Conservation (phyloP, 352 stramenopile genomes). For the Pilasporangium apinafurcum region DNA sequence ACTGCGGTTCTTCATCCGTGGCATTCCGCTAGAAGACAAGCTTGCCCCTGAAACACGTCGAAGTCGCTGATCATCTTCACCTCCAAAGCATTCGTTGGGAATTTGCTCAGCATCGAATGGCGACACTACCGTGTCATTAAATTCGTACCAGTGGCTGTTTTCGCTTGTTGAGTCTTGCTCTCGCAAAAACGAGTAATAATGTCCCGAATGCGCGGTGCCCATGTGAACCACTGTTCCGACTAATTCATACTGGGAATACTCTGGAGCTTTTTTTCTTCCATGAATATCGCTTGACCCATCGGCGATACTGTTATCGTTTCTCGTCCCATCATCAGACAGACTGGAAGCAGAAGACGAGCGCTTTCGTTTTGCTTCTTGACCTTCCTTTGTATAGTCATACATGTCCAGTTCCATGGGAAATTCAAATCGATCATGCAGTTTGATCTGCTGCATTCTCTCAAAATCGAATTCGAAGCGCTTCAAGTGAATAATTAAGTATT, state of each 20-base stretch:
- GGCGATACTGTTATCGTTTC: conserved; percentile 2
- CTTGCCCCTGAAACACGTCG: conserved; percentile 9
- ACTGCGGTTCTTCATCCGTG: conserved; percentile 74
- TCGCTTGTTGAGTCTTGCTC: conserved; percentile 39
- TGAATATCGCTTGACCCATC: conserved; percentile 19
- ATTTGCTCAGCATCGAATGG: conserved; percentile 69
- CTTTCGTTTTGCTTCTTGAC: conserved; percentile 57
- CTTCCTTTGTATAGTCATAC: conserved; percentile 87
- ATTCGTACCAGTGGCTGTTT: conserved; percentile 70
- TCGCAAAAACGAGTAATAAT: conserved; percentile 88
- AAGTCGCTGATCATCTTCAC: conserved; percentile 30
- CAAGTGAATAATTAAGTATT: conserved; percentile 90
- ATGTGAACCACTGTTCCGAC: conserved; percentile 86
- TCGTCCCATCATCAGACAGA: conserved; percentile 1
- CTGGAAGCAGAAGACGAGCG: conserved; percentile 11
- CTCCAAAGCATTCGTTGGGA: conserved; percentile 67
- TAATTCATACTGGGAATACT: conserved; percentile 85
- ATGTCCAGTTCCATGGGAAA: conserved; percentile 89
- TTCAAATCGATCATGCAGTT: conserved; percentile 92
- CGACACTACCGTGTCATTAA: conserved; percentile 83
- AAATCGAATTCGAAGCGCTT: conserved; percentile 96
- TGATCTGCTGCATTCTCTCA: conserved; percentile 91
- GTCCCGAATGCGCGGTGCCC: conserved; percentile 80
- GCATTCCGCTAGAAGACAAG: conserved; percentile 7
- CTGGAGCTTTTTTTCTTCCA: conserved; percentile 28